phyloP scores from a whole-genome alignment of 148 eudicot genomes.

The Diospyros lotus region DNA sequence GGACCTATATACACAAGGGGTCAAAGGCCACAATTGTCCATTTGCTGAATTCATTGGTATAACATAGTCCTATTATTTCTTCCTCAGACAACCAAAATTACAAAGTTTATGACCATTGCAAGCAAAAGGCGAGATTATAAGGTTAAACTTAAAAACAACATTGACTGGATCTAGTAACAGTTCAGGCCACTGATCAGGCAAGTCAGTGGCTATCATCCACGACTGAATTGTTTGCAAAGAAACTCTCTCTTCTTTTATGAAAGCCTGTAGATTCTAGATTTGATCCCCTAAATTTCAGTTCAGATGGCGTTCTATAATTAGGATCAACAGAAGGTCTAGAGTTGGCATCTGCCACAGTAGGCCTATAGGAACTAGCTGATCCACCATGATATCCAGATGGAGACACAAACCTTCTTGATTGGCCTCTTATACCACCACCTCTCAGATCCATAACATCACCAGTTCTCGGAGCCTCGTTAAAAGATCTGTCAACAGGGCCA shows the following conservation, averaged over 20 bases:
- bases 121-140: background rate
- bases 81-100: background rate
- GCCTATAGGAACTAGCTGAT: constrained; percentile 44
- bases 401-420: constrained; percentile 74
- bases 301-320: constrained; percentile 52
- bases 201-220: constrained; percentile 37
- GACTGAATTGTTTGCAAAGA: constrained; percentile 34
- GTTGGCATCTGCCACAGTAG: constrained; percentile 44
- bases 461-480: constrained; percentile 53
- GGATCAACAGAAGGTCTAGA: constrained; percentile 70
- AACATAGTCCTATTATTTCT: background rate
- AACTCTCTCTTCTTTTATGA: constrained; percentile 62
- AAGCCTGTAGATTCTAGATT: constrained; percentile 62
- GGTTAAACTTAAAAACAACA: background rate
- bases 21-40: background rate
- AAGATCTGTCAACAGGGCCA: constrained; percentile 47
- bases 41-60: background rate
- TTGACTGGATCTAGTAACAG: background rate
- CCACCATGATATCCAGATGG: constrained; percentile 74
- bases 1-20: background rate
- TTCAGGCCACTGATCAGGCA: constrained; percentile 6
- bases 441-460: constrained; percentile 60
- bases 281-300: constrained; percentile 73
- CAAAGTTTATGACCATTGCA: constrained; percentile 9
- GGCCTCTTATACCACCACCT: constrained; percentile 55